Evolutionary conservation across 768 basidiomycete genomes (phyloP).

Genomic region (Rhodosporidiobolus sp.): DNA sequence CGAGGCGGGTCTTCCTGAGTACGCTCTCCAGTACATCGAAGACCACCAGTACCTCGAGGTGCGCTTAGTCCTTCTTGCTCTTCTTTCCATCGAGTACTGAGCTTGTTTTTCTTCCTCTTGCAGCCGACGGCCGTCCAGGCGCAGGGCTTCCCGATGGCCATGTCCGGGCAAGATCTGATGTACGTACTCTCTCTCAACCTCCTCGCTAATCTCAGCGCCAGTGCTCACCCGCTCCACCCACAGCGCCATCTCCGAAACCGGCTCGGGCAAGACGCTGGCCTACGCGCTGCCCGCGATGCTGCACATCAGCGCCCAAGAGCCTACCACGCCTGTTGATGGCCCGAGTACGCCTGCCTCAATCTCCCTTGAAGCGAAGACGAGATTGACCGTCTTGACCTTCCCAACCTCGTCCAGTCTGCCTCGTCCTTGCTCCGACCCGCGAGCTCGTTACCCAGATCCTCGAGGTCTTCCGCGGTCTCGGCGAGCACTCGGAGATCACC

Average conservation of each 20-base stretch:
- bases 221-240: constrained; percentile 57
- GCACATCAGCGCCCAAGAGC: constrained; percentile 69
- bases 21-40: constrained; percentile 62
- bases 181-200: constrained; percentile 51
- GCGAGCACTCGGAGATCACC: not conserved
- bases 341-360: constrained; percentile 58
- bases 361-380: no score
- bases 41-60: constrained; percentile 65
- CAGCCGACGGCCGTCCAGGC: constrained; percentile 91
- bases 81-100: constrained; percentile 43
- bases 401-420: constrained; percentile 51
- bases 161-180: constrained; percentile 90
- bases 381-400: no score
- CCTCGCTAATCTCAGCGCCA: constrained; percentile 56
- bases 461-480: constrained; percentile 76
- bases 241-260: constrained; percentile 93
- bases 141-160: constrained; percentile 89
- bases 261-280: constrained; percentile 94
- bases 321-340: constrained; percentile 62
- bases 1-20: constrained; percentile 51
- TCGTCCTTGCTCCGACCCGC: constrained; percentile 87
- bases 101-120: no score
- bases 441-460: constrained; percentile 78
- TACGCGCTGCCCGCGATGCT: constrained; percentile 83
- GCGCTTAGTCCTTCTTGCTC: not conserved